phyloP scores from a whole-genome alignment of 1,139 yeast species.

The Taphrina populina region DNA sequence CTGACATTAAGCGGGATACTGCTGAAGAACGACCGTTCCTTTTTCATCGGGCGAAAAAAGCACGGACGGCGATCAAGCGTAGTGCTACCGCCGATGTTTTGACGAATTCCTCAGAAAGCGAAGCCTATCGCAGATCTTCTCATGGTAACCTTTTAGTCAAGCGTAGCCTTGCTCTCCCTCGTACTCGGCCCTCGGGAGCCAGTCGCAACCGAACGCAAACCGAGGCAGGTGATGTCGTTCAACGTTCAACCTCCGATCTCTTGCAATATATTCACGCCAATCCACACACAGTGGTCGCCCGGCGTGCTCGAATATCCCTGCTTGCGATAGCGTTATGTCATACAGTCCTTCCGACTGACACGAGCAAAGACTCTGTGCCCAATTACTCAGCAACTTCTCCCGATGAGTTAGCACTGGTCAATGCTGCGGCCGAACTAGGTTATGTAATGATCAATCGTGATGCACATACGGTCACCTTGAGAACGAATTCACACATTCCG shows the following conservation, averaged over 20 bases:
- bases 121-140: background rate
- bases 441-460: slow-evolving; percentile 72
- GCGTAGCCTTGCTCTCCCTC: background rate
- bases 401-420: slow-evolving; percentile 87
- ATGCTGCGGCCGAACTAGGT: slow-evolving; percentile 94
- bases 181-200: background rate
- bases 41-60: slow-evolving; percentile 9
- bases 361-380: slow-evolving; percentile 53
- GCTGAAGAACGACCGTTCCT: slow-evolving; percentile 29
- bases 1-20: slow-evolving; percentile 51
- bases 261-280: slow-evolving; percentile 66
- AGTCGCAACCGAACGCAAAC: background rate
- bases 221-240: background rate
- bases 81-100: slow-evolving; percentile 15
- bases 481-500: slow-evolving; percentile 84
- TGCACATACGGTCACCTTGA: slow-evolving; percentile 59
- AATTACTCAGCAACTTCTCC: slow-evolving; percentile 93
- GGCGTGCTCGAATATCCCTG: slow-evolving; percentile 73
- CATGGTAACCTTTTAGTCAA: background rate
- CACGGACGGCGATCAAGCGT: background rate
- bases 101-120: slow-evolving; percentile 1
- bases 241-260: slow-evolving; percentile 59
- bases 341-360: slow-evolving; percentile 67
- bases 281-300: slow-evolving; percentile 70
- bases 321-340: slow-evolving; percentile 84